Conservation (phyloP, 495 filamentous ascomycete genomes). For the Annulohypoxylon maeteangense region DNA sequence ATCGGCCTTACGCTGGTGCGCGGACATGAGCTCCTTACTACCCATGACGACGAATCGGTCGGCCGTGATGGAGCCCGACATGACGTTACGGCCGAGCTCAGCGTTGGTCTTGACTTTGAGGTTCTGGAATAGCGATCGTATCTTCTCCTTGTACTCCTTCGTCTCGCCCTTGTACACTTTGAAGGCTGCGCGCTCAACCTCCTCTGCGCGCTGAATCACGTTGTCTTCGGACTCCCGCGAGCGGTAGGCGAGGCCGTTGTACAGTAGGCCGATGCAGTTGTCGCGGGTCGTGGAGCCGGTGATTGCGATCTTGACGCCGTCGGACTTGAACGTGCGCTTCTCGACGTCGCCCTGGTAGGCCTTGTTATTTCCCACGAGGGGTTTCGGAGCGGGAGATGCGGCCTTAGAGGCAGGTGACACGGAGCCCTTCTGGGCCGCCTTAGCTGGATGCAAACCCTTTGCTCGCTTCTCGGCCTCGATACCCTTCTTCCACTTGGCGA, state of each 20-base stretch:
- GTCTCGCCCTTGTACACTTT: constrained; percentile 71
- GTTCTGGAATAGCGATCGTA: constrained; percentile 91
- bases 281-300: constrained; percentile 80
- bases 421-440: constrained; percentile 46
- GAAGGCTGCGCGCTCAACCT: constrained; percentile 80
- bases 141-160: constrained; percentile 80
- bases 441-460: constrained; percentile 60
- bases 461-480: constrained; percentile 75
- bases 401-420: constrained; percentile 49
- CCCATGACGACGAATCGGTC: constrained; percentile 75
- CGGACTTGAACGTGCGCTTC: constrained; percentile 81
- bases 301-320: constrained; percentile 75
- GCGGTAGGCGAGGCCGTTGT: constrained; percentile 79
- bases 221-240: constrained; percentile 64
- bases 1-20: constrained; percentile 73
- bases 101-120: constrained; percentile 91
- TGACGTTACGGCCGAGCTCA: constrained; percentile 76
- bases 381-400: constrained; percentile 55
- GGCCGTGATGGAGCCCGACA: constrained; percentile 75
- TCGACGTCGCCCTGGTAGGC: constrained; percentile 75
- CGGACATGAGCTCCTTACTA: constrained; percentile 59
- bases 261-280: constrained; percentile 87
- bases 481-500: constrained; percentile 85
- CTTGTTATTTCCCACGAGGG: constrained; percentile 60
- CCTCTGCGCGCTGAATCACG: constrained; percentile 73